Evolutionary conservation across 2,329 filamentous ascomycete species (phyloP), one percentile per base, ranked within the genome.

Genomic region (Phaeosphaeria sp.): DNA sequence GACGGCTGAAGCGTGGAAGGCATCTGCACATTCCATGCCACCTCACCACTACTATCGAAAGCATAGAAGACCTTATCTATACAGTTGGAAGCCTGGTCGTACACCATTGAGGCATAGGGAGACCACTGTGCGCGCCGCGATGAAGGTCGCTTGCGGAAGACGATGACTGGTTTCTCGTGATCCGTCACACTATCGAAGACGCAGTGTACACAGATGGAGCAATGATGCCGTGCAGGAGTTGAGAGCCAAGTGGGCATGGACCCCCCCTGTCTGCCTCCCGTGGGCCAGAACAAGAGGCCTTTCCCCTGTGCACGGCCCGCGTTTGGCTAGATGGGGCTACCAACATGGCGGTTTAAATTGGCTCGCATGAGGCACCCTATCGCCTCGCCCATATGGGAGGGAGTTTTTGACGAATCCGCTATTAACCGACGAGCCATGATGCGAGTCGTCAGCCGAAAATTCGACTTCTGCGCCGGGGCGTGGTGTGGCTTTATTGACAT

Each of bases 401-500:
- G 20, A 44, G 46, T 53, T 49, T 58, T 56, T 46, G 55, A 53
- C 60, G 36, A 54, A 56, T 46, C 60, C 52, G 61, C 59, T 55
- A 71, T 68, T 66, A 66, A 60, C 70, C 69, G 64, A 66, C 64
- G 64, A 55, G 66, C 65, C 63, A 55, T 42, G 27, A 46, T 68
- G 53, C 62, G 52, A 61, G 60, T 62, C 55, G 57, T 58, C 65
- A 62, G 63, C 58, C 63, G 59, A 61, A 59, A 53, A 55, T 52
- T 64, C 59, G 56, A 56, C 52, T 61, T 62, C 51, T 64, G 39
- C 58, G 54, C 64, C 56, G 62, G 59, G 56, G 62, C 59, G 60
- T 50, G 58, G 63, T 58, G 58, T 71, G 68, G 67, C 72, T 63
- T 67, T 66, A 67, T 70, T 70, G 59, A 63, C 64, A 67, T 65